Base-by-base conservation (phyloP, 495 filamentous ascomycete species). In the Aspergillus baeticus region DNA sequence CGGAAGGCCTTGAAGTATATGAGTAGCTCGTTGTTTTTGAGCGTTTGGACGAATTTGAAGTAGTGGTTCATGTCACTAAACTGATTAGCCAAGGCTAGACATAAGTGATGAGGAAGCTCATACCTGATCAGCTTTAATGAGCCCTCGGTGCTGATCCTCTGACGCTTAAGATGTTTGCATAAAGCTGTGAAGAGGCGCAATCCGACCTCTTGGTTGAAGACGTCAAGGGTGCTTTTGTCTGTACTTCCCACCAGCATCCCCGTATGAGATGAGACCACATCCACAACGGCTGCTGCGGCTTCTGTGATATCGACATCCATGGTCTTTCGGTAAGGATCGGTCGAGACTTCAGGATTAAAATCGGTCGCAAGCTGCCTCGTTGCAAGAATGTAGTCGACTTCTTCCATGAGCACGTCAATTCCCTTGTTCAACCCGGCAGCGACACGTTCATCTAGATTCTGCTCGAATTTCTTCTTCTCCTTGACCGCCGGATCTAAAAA, bases 141-240 rank as follows among this genome's bases (percentile, higher is more conserved):
- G 51, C 94, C 94, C 53, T 91, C 88, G 14, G 91, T 87, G 63
- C 86, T 90, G 71, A 99, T 84, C 57, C 94, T 85, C 71, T 98
- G 94, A 37, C 95, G 85, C 75, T 98, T 98, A 51, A 99, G 81
- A 72, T 99, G 95, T 69, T 99, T 98, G 78, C 92, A 96, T 34
- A 98, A 71, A 13, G 87, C 88, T 0, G 86, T 83, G 70, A 98
- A 98, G 15, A 98, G 81, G 15, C 95, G 87, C 36, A 98, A 79
- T 1, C 94, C 95, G 23, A 98, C 93, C 75, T 99, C 94, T 74
- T 96, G 92, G 70, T 96, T 96, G 77, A 99, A 99, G 17, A 98
- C 94, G 64, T 99, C 94, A 17, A 99, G 84, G 77, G 96, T 92
- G 64, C 87, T 92, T 74, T 98, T 98, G 67, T 99, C 94, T 2